These are phyloP conservation scores for Volutella citrinella DNA, from an alignment of 2,329 filamentous ascomycete species.

Conservation along the genomic window DNA sequence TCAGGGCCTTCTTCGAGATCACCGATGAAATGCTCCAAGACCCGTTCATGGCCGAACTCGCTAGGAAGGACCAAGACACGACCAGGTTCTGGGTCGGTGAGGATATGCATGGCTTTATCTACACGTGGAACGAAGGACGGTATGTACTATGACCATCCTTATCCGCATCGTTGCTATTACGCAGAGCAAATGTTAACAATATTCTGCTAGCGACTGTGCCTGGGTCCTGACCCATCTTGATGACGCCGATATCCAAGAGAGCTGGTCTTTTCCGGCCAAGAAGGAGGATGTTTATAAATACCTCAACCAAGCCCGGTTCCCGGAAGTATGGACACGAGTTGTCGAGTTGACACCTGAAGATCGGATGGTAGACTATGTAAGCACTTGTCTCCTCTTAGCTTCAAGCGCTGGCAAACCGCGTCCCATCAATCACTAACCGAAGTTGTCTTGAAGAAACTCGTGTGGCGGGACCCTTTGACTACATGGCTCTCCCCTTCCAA, in stretches of 20 bases:
- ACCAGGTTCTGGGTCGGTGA: constrained; percentile 4
- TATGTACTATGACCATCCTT: no score
- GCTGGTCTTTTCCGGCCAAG: constrained; percentile 2
- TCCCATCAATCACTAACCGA: no score
- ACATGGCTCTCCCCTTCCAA: constrained; percentile 4
- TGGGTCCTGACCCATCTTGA: constrained; percentile 4
- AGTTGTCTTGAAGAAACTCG: no score
- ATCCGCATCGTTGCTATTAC: no score
- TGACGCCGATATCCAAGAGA: constrained; percentile 4
- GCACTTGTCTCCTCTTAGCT: no score
- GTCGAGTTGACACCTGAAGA: constrained; percentile 2
- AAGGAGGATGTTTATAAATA: constrained; percentile 1
- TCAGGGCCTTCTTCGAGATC: constrained; percentile 4
- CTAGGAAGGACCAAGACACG: constrained; percentile 1
- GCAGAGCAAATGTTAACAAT: no score
- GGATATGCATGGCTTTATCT: constrained; percentile 5
- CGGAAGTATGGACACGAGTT: constrained; percentile 1
- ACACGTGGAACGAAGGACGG: constrained; percentile 8
- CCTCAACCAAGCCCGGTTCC: constrained; percentile 3
- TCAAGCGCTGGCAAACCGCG: no score
- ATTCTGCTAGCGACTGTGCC: constrained; percentile 3
- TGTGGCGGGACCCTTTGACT: constrained; percentile 5
- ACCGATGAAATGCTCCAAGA: constrained; percentile 3
- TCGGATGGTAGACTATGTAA: constrained; percentile 4
- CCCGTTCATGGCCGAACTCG: not conserved